Evolutionary conservation across 176 grass and related monocot genomes (phyloP), one percentile per base, ranked within the genome.

Genomic region (Guadua angustifolia): DNA sequence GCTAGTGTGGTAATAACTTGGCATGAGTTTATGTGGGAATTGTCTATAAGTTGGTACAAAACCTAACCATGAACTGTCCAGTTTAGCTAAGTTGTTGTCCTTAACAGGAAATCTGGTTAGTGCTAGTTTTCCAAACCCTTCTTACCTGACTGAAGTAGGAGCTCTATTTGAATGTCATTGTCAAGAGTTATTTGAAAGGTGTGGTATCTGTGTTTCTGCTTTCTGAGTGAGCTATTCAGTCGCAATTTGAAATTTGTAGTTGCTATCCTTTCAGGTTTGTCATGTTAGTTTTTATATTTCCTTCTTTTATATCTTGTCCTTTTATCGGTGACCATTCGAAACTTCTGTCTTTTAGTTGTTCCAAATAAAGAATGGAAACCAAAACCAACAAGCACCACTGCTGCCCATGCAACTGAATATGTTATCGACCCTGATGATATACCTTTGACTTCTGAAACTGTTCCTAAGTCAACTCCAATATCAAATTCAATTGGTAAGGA

Each of bases 351-450:
- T 52, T 52, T 83, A 87, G 87, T 82, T 88, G 86, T 87, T 82
- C 88, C 75, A 47, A 94, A 91, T 83, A 94, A 97, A 87, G 94
- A 94, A 74, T 97, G 94, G 94, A 97, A 97, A 63, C 92, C 92
- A 82, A 97, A 97, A 84, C 71, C 86, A 82, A 90, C 86, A 58
- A 84, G 84, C 43, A 83, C 17, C 68, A 80, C 88, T 52, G 14
- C 85, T 17, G 46, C 46, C 46, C 85, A 94, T 81, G 72, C 92
- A 52, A 52, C 1, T 57, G 77, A 55, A 73, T 40, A 84, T 81
- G 84, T 63, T 61, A 46, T 73, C 15, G 6, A 52, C 56, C 61
- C 38, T 70, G 79, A 90, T 75, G 73, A 74, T 74, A 66, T 35
- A 77, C 51, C 84, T 81, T 42, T 87, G 51, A 70, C 62, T 80